Evolutionary conservation across 768 basidiomycete species (phyloP), one percentile per base, ranked within the genome.

Genomic region (Suillus fuscotomentosus): DNA sequence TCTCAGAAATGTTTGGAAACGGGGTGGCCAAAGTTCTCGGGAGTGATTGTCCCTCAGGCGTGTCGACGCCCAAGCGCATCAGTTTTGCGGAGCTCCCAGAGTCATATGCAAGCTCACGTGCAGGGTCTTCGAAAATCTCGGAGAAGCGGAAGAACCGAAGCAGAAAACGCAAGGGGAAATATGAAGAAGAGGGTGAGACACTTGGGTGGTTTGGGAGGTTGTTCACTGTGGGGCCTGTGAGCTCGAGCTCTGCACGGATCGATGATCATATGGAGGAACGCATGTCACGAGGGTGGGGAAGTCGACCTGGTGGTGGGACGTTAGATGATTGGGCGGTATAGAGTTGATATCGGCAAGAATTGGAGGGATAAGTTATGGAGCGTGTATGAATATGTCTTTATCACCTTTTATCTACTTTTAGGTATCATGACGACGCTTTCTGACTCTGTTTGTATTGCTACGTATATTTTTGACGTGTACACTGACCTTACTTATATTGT

Each of bases 71-170:
- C 10, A 92, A 90, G 68, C 82, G 87, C n/a, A 92, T 93, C 50
- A 90, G 87, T 65, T 93, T 93, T 67, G 90, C 90, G 42, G 82
- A 87, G 76, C 79, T 89, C 56, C 90, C 90, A 0, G 90, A 91
- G 75, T 84, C 86, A 42, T 88, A 89, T 66, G 79, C 83, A 60
- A 72, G 75, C 10, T 75, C 76, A 63, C 73, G 70, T 64, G 72
- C 69, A 60, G 75, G 70, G 17, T 73, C 66, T 42, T 75, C 79
- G 62, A 77, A 76, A 66, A 72, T 79, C 57, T 77, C 77, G 68
- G 68, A 67, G 41, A 75, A 73, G 63, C 53, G 53, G 71, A 66
- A 62, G 38, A 57, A 22, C 31, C 69, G 70, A 61, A 62, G 60
- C 31, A 71, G 68, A 65, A 78, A 72, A 64, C 79, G 76, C 43